These are phyloP conservation scores for Avena atlantica DNA, from an alignment of 176 grass and related monocot genomes.

Conservation along the genomic window DNA sequence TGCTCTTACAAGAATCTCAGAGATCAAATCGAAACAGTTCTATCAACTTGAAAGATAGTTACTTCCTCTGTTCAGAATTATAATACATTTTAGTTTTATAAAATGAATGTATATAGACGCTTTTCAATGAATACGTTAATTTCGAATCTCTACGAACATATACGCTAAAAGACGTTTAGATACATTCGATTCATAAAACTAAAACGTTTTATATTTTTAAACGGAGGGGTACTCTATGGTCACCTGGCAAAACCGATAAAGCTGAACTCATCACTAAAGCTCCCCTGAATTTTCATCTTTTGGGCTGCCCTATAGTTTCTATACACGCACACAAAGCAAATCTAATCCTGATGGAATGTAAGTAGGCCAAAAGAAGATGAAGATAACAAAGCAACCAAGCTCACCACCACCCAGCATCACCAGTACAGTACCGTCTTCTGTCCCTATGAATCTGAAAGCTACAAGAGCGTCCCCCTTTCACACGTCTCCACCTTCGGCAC, in stretches of 20 bases:
- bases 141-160: too few relatives aligned
- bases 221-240: too few relatives aligned
- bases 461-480: background rate
- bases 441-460: background rate
- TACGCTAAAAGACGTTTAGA: too few relatives aligned
- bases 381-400: background rate
- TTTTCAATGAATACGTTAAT: too few relatives aligned
- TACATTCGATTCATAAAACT: too few relatives aligned
- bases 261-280: background rate
- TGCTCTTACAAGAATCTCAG: too few relatives aligned
- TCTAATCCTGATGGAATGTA: background rate
- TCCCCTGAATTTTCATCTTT: background rate
- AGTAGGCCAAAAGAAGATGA: slow-evolving; percentile 24
- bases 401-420: background rate
- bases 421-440: background rate
- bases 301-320: background rate
- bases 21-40: too few relatives aligned
- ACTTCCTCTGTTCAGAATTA: too few relatives aligned
- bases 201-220: too few relatives aligned
- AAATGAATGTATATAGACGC: too few relatives aligned
- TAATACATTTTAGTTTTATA: too few relatives aligned
- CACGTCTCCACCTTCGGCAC: background rate
- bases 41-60: too few relatives aligned
- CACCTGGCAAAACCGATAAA: background rate
- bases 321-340: background rate